Conservation (phyloP, 108 stramenopile genomes). For the Asterionellopsis glacialis region DNA sequence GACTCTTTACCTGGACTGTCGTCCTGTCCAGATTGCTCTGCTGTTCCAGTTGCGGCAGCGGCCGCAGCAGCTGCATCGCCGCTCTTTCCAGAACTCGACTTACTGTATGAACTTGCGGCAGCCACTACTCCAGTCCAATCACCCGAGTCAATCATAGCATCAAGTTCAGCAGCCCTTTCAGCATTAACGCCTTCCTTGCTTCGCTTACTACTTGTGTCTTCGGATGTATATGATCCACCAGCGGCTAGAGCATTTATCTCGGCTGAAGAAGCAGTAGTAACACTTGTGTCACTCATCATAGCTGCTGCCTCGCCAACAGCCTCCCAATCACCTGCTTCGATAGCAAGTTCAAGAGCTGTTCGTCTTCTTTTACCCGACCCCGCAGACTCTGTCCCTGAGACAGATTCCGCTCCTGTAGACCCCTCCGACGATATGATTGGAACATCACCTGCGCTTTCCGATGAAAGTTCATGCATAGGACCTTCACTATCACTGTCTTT, state of each 20-base stretch:
- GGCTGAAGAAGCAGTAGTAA: constrained; percentile 18
- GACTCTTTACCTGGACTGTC: neutral
- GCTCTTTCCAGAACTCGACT: constrained; percentile 10
- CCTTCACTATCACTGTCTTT: neutral
- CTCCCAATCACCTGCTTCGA: constrained; percentile 86
- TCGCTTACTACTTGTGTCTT: neutral
- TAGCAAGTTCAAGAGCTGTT: constrained; percentile 49
- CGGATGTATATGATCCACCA: constrained; percentile 7
- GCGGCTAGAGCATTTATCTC: constrained; percentile 14
- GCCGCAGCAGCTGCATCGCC: neutral
- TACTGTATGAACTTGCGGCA: constrained; percentile 46
- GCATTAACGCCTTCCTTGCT: constrained; percentile 10
- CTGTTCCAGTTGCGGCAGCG: neutral
- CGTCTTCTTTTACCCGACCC: neutral
- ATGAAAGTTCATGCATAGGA: neutral
- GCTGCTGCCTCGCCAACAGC: constrained; percentile 81
- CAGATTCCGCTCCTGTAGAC: neutral
- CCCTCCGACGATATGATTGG: neutral
- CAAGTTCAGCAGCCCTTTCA: constrained; percentile 49
- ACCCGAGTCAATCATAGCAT: constrained; percentile 71
- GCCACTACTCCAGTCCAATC: constrained; percentile 82
- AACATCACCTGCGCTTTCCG: neutral
- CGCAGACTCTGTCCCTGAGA: neutral
- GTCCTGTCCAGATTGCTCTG: neutral
- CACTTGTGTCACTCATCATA: constrained; percentile 39